Conservation (phyloP, 1,284 basidiomycete genomes). For the Ustilago lituana region DNA sequence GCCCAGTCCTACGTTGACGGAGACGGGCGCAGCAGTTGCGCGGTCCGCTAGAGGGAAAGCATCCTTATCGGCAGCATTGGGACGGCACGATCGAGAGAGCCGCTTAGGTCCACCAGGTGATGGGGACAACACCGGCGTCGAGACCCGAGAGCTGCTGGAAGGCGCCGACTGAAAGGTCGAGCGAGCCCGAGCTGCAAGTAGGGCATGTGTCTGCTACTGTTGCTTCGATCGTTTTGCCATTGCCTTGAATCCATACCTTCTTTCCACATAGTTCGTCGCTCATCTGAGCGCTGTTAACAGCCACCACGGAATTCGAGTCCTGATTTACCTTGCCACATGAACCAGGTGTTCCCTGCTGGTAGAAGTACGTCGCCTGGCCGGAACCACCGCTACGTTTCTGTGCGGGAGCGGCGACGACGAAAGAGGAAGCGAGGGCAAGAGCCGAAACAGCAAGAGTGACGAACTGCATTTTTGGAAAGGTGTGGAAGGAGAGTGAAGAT, state of each 20-base stretch:
- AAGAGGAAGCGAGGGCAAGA: conserved; percentile 30
- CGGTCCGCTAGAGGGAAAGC: neutral
- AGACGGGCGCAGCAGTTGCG: conserved; percentile 16
- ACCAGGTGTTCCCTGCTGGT: conserved; percentile 56
- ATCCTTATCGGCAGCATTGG: too few relatives aligned
- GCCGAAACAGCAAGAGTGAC: conserved; percentile 39
- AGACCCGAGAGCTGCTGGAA: conserved; percentile 42
- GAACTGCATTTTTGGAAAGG: conserved; percentile 46
- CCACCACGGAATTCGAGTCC: conserved; percentile 42
- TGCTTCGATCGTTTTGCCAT: conserved; percentile 49
- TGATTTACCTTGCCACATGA: conserved; percentile 52
- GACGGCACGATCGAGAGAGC: too few relatives aligned
- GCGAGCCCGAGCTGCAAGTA: conserved; percentile 38
- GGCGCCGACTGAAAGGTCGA: conserved; percentile 54
- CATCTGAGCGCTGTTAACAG: conserved; percentile 48
- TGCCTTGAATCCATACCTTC: conserved; percentile 31
- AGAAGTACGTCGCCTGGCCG: conserved; percentile 53
- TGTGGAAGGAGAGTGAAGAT: neutral
- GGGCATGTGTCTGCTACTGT: conserved; percentile 51
- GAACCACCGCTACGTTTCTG: conserved; percentile 32
- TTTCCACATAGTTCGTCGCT: conserved; percentile 31
- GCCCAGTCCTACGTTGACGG: too few relatives aligned
- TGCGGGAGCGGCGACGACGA: conserved; percentile 35
- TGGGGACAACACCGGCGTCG: conserved; percentile 34
- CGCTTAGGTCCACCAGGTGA: conserved; percentile 44